Evolutionary conservation across 2,329 filamentous ascomycete species (phyloP).

Genomic region (Hortaea sp.): DNA sequence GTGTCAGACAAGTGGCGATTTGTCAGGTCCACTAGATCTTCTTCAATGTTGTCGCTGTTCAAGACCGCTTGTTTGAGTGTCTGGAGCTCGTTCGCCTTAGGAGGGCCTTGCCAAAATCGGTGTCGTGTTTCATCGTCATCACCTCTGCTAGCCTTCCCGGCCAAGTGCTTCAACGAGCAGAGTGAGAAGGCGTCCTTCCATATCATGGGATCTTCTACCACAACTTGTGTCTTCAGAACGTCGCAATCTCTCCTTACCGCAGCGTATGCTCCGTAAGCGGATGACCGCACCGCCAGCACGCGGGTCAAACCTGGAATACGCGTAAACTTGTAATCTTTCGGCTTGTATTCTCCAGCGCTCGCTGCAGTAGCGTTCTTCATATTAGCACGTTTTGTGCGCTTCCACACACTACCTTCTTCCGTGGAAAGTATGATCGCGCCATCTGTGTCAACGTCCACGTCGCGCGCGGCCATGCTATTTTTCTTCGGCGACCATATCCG

Average conservation of each 20-base stretch:
- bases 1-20: slow-evolving; percentile 25
- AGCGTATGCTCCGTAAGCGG: slow-evolving; percentile 80
- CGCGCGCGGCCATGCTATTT: slow-evolving; percentile 70
- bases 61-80: slow-evolving; percentile 48
- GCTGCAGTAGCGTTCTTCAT: slow-evolving; percentile 55
- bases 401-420: slow-evolving; percentile 86
- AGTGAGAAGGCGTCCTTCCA: slow-evolving; percentile 66
- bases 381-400: slow-evolving; percentile 70
- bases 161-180: slow-evolving; percentile 55
- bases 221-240: slow-evolving; percentile 63
- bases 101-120: slow-evolving; percentile 39
- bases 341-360: slow-evolving; percentile 46
- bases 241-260: slow-evolving; percentile 77
- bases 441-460: slow-evolving; percentile 82
- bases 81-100: slow-evolving; percentile 38
- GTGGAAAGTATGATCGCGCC: slow-evolving; percentile 93
- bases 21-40: slow-evolving; percentile 48
- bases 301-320: slow-evolving; percentile 80
- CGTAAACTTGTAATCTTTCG: slow-evolving; percentile 92
- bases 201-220: slow-evolving; percentile 55
- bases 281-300: slow-evolving; percentile 74
- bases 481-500: slow-evolving; percentile 86
- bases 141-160: slow-evolving; percentile 9
- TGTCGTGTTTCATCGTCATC: slow-evolving; percentile 36
- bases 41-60: slow-evolving; percentile 55